A percentile compares a stretch with the other conserved stretches of the same genome.
Evolutionary conservation across 2,329 filamentous ascomycete genomes (phyloP).

Genomic region (Fusarium protoensiforme): DNA sequence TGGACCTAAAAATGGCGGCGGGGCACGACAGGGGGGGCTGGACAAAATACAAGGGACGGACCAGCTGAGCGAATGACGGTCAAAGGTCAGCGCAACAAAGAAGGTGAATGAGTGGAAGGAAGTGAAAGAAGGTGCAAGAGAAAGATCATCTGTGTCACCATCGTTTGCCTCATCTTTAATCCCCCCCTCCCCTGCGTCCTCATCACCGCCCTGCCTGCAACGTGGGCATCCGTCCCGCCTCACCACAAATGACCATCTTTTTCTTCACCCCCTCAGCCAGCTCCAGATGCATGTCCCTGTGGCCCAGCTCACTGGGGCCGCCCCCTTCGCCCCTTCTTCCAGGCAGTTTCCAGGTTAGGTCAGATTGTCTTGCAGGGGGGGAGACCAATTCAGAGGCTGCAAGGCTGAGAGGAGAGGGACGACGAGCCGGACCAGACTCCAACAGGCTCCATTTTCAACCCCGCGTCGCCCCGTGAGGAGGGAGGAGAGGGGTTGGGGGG

Average conservation of each 20-base stretch:
- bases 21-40: constrained; percentile 8
- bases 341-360: constrained; percentile 10
- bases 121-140: neutral
- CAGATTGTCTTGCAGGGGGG: constrained; percentile 28
- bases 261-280: constrained; percentile 15
- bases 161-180: neutral
- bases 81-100: neutral
- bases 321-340: constrained; percentile 7
- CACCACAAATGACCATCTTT: neutral
- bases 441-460: constrained; percentile 1
- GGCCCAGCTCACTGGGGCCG: constrained; percentile 11
- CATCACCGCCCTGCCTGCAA: neutral
- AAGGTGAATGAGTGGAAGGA: neutral
- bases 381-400: constrained; percentile 18
- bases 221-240: neutral
- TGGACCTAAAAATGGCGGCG: constrained; percentile 24
- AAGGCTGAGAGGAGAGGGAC: constrained; percentile 30
- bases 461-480: constrained; percentile 18
- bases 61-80: neutral
- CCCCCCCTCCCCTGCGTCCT: neutral
- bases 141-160: neutral
- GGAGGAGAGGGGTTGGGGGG: neutral
- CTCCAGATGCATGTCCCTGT: constrained; percentile 20
- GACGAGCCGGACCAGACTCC: constrained; percentile 5
- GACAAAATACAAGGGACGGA: constrained; percentile 23